A percentile compares a stretch with the other conserved stretches of the same genome.
These are phyloP conservation scores for Podaxis pistillaris DNA, from an alignment of 768 basidiomycete genomes.

Conservation along the genomic window DNA sequence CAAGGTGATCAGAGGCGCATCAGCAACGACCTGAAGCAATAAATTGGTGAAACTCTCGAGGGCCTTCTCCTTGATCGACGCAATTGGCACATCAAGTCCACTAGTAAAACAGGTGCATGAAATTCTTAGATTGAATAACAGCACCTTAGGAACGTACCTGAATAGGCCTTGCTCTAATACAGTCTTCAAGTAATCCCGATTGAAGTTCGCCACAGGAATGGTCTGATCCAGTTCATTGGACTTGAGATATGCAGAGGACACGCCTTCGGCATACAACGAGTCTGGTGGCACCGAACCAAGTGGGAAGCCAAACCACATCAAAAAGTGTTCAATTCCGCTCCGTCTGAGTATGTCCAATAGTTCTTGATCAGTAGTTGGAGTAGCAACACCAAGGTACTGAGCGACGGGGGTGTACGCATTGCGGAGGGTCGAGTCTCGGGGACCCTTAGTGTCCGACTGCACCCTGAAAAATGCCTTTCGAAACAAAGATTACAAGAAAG, in stretches of 20 bases:
- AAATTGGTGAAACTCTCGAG: background rate
- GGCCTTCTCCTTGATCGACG: background rate
- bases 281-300: background rate
- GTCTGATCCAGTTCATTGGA: background rate
- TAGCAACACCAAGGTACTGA: too few species aligned
- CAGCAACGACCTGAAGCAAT: too few species aligned
- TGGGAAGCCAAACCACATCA: background rate
- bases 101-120: background rate
- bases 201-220: background rate
- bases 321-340: too few species aligned
- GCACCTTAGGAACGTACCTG: background rate
- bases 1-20: too few species aligned
- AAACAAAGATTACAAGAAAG: background rate
- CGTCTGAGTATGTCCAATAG: too few species aligned
- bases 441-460: background rate
- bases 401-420: too few species aligned
- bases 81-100: background rate
- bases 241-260: background rate
- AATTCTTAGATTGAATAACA: background rate
- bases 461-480: background rate
- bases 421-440: too few species aligned
- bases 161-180: background rate
- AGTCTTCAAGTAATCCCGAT: background rate
- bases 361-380: background rate
- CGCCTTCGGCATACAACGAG: background rate